Evolutionary conservation across 2,329 filamentous ascomycete species (phyloP), one percentile per base, ranked within the genome.

Genomic region (Cytospora schulzeri): DNA sequence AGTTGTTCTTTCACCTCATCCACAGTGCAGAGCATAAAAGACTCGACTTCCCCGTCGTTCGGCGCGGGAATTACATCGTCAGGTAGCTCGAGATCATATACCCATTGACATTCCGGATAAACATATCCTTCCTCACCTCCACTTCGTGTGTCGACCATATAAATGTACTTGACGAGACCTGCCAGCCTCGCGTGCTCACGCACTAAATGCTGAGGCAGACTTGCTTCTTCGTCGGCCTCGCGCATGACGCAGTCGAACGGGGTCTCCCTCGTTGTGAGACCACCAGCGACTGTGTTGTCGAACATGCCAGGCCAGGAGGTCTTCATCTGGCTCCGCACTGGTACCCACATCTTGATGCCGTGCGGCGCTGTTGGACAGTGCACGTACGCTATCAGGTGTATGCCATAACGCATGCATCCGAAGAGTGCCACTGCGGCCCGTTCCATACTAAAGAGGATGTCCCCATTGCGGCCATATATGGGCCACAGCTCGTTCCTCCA

Each of bases 211-310:
- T 88, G 90, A 0, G 91, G 85, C 24, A 99, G 78, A 45, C 88
- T 91, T 1, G 95, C 96, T 75, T 99, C 95, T 77, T 99, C 95
- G 68, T 88, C 88, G 3, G 90, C 89, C 77, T 99, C 95, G 61
- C 94, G 87, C 24, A 97, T 83, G 60, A 97, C 79, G 74, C 90
- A 92, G 73, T 94, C 92, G 57, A 93, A 89, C 0, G 91, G 90
- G 26, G 83, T 83, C 75, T 97, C 93, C 17, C 89, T 90, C 0
- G 91, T 91, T 74, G 90, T 88, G 69, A 98, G 88, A 0, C 92
- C 85, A n/a, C 85, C 85, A 0, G 93, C 95, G 8, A 96, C 95
- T 1, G 93, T 93, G 76, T 98, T 99, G 76, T 99, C 95, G 69
- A 99, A 81, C 85, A 97, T 93, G n/a, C 90, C 85, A 0, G 90